Percentiles rank a stretch among this genome's conserved stretches.
Evolutionary conservation across 2,329 filamentous ascomycete species (phyloP).

Genomic region (Pestalotiopsis sp.): DNA sequence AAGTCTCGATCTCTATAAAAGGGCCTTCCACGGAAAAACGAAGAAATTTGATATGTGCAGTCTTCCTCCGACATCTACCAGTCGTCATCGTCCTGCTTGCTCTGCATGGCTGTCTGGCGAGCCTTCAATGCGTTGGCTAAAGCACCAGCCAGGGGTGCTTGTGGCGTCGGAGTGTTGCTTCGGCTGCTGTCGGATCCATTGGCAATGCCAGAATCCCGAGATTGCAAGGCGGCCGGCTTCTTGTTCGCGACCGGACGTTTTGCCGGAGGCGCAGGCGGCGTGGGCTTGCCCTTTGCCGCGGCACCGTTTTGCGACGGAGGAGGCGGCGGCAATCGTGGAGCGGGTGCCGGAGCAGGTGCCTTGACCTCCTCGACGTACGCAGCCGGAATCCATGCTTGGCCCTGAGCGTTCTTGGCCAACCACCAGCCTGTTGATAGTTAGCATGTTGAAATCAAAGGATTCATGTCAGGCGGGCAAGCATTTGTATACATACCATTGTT

Average conservation of each 20-base stretch:
- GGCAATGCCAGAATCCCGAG: slow-evolving; percentile 71
- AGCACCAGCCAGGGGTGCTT: slow-evolving; percentile 66
- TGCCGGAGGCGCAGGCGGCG: slow-evolving; percentile 75
- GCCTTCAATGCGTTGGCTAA: slow-evolving; percentile 79
- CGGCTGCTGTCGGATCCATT: slow-evolving; percentile 65
- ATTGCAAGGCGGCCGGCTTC: slow-evolving; percentile 70
- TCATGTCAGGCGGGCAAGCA: background rate
- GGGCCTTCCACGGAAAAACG: slow-evolving; percentile 16
- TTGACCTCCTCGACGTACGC: slow-evolving; percentile 87
- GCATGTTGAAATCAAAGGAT: slow-evolving; percentile 15
- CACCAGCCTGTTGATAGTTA: slow-evolving; percentile 78
- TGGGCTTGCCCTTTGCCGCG: slow-evolving; percentile 62
- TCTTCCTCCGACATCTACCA: slow-evolving; percentile 51
- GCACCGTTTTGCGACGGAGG: slow-evolving; percentile 54
- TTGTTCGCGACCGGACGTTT: slow-evolving; percentile 76
- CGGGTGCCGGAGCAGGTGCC: slow-evolving; percentile 63
- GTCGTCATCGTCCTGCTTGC: slow-evolving; percentile 70
- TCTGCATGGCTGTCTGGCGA: slow-evolving; percentile 76
- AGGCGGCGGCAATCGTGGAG: slow-evolving; percentile 67
- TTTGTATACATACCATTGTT: slow-evolving; percentile 81
- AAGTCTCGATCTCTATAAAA: background rate
- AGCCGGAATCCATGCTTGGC: slow-evolving; percentile 92
- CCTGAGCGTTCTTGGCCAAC: slow-evolving; percentile 74
- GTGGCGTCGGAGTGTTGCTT: slow-evolving; percentile 69
- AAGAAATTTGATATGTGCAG: background rate